Evolutionary conservation across 164 flowering plant species (phyloP), one percentile per base, ranked within the genome.

Genomic region (Aristolochia fimbriata): DNA sequence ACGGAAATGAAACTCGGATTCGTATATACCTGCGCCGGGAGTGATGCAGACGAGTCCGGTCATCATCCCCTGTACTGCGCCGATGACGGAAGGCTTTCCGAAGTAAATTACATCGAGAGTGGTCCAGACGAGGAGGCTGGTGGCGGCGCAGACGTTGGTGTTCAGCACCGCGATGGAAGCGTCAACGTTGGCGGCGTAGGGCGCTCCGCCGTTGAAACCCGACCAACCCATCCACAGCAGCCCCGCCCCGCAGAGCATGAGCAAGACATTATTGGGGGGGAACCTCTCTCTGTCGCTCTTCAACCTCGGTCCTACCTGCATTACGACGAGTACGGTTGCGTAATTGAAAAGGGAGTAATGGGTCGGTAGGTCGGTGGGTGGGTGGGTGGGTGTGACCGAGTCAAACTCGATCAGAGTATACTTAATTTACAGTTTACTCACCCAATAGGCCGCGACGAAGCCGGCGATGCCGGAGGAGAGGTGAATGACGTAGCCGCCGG

Each of bases 31-130:
- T 73, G 87, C 87, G 9, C 78, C 87, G n/a, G 85, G 85, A 2
- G 91, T 82, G 63, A 84, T 84, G 75, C 91, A 84, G 24, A 85
- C 87, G 6, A 85, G 87, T 37, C 87, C 91, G 2, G 87, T 82
- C 60, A 84, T 82, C 85, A 82, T 80, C 25, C 90, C 90, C 57
- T 84, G 90, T 11, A 85, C 84, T 0, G 86, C 91, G 6, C 91
- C 91, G 30, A 79, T 74, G 24, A 83, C 91, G 6, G 91, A 85
- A 61, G 81, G 80, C 62, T 79, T 82, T 57, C 72, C 69, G 60
- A 80, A 81, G 6, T 72, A 59, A 19, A 73, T 52, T 77, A 85
- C 76, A 64, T 85, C 91, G 46, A 85, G 57, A 6, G 70, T 72
- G 33, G 82, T 62, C 91, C 91, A 85, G 9, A 74, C 74, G 58